phyloP scores from a whole-genome alignment of 2,329 filamentous ascomycete genomes.

The Aspergillus bombycis region DNA sequence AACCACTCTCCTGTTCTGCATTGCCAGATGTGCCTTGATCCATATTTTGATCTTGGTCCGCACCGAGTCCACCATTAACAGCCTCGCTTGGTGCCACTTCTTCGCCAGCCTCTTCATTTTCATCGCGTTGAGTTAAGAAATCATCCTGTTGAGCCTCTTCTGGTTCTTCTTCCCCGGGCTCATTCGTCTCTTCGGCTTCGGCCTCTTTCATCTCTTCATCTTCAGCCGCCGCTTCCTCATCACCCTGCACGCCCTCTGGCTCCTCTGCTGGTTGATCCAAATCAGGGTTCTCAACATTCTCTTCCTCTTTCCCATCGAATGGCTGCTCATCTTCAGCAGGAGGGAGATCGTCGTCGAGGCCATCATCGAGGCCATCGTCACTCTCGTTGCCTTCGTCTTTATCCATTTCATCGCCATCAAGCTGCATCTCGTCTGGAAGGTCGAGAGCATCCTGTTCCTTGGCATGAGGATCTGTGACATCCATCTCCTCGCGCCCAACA shows the following conservation, averaged over 20 bases:
- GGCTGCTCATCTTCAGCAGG: conserved; percentile 40
- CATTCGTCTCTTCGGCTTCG: conserved; percentile 52
- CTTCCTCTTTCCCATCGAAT: conserved; percentile 33
- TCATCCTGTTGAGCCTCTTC: conserved; percentile 58
- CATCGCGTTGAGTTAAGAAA: conserved; percentile 50
- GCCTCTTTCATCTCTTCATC: conserved; percentile 40
- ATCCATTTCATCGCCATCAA: conserved; percentile 69
- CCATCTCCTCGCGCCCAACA: conserved; percentile 64
- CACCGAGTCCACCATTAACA: conserved; percentile 41
- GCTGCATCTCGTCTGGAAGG: conserved; percentile 83
- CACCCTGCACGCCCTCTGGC: conserved; percentile 34
- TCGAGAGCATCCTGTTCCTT: conserved; percentile 82
- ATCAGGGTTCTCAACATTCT: conserved; percentile 35
- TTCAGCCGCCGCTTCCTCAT: conserved; percentile 47
- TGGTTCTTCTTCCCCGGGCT: conserved; percentile 41
- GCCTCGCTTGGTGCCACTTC: conserved; percentile 53
- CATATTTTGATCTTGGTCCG: conserved; percentile 46
- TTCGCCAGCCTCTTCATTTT: conserved; percentile 57
- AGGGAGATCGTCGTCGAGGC: conserved; percentile 42
- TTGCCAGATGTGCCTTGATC: conserved; percentile 52
- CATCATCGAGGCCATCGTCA: conserved; percentile 47
- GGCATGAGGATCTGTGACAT: conserved; percentile 72
- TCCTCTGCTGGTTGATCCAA: conserved; percentile 31
- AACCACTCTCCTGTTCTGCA: conserved; percentile 45
- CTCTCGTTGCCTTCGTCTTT: conserved; percentile 50